Conservation (phyloP, 495 filamentous ascomycete genomes). For the Hamigera avellanea region DNA sequence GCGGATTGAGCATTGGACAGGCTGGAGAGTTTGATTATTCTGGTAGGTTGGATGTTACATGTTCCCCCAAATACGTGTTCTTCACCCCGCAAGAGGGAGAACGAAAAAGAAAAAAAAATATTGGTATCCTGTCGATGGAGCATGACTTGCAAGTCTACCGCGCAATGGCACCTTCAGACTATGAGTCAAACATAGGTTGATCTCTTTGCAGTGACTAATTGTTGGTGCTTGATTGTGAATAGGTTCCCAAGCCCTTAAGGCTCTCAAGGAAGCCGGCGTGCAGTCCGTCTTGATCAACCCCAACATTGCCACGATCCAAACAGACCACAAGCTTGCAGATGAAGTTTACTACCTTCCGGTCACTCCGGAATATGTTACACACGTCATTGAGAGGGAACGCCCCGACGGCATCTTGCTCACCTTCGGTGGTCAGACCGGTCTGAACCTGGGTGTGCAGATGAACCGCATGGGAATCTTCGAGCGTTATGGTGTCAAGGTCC, state of each 20-base stretch:
- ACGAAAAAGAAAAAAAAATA: too few species aligned
- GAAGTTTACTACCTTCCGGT: slow-evolving; percentile 98
- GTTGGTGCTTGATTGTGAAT: slow-evolving; percentile 96
- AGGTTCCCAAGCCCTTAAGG: slow-evolving; percentile 95
- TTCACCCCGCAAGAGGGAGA: too few species aligned
- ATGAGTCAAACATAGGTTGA: too few species aligned
- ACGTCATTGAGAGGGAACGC: slow-evolving; percentile 88
- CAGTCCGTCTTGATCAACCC: slow-evolving; percentile 95
- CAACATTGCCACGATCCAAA: slow-evolving; percentile 98
- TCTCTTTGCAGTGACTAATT: too few species aligned
- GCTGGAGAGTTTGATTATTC: slow-evolving; percentile 99
- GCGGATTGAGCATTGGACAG: slow-evolving; percentile 95
- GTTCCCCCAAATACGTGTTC: too few species aligned
- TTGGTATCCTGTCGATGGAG: too few species aligned
- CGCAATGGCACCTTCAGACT: too few species aligned
- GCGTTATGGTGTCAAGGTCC: slow-evolving; percentile 75
- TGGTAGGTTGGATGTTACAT: slow-evolving; percentile 85
- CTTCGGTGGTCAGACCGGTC: slow-evolving; percentile 92
- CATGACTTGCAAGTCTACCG: too few species aligned
- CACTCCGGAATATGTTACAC: slow-evolving; percentile 88
- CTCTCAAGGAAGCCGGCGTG: slow-evolving; percentile 94
- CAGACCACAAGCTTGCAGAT: slow-evolving; percentile 86
- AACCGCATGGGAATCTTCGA: slow-evolving; percentile 96
- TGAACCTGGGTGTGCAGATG: slow-evolving; percentile 90
- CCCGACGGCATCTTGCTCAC: slow-evolving; percentile 96